These are phyloP conservation scores for Drechmeria coniospora DNA, from an alignment of 2,329 filamentous ascomycete genomes.

Conservation along the genomic window DNA sequence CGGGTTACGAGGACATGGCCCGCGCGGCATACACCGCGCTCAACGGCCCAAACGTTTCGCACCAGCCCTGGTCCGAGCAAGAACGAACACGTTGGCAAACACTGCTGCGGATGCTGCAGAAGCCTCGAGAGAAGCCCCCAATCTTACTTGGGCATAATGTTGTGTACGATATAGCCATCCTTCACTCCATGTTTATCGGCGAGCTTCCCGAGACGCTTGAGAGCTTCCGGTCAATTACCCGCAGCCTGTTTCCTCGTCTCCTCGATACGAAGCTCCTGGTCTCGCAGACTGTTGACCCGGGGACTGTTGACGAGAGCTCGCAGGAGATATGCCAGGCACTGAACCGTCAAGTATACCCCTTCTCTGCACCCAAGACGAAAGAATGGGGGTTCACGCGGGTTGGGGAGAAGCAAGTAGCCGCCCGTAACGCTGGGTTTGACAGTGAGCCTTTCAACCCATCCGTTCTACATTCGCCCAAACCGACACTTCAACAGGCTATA, in stretches of 20 bases:
- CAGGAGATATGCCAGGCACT: not conserved
- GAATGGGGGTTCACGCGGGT: slow-evolving; percentile 1
- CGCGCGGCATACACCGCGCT: not conserved
- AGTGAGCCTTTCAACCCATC: slow-evolving; percentile 18
- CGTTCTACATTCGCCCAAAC: not conserved
- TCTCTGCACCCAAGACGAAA: not conserved
- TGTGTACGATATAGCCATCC: slow-evolving; percentile 47
- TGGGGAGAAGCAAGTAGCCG: slow-evolving; percentile 6
- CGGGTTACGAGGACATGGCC: not conserved
- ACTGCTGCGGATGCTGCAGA: not conserved
- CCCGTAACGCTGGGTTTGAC: slow-evolving; percentile 46
- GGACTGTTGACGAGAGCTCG: slow-evolving; percentile 13
- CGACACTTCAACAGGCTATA: slow-evolving; percentile 15
- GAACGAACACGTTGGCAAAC: not conserved
- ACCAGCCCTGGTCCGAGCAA: not conserved
- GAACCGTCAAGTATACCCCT: slow-evolving; percentile 1
- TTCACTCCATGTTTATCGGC: slow-evolving; percentile 48
- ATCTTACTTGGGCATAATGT: slow-evolving; percentile 48
- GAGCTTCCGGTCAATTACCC: slow-evolving; percentile 34
- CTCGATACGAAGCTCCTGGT: slow-evolving; percentile 30
- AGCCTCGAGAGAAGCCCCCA: not conserved
- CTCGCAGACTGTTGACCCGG: not conserved
- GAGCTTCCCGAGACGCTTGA: slow-evolving; percentile 35
- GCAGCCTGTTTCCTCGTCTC: slow-evolving; percentile 30
- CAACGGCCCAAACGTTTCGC: not conserved